These are phyloP conservation scores for Saccharum officinarum DNA, from an alignment of 176 grass and related monocot species.

Conservation along the genomic window DNA sequence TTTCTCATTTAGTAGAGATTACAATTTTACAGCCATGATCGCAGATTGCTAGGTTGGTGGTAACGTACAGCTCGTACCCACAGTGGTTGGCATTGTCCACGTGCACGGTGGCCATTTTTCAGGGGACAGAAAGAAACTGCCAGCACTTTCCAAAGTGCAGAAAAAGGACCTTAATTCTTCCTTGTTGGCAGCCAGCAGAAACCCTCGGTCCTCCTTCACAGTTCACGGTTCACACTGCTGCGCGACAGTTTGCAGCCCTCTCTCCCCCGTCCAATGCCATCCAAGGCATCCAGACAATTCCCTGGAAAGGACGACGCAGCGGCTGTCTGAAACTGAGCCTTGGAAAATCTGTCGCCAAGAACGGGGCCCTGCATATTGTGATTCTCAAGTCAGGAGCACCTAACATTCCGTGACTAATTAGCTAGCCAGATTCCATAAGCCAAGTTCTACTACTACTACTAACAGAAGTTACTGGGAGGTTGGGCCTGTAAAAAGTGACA, in stretches of 20 bases:
- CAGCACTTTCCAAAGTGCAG: not conserved
- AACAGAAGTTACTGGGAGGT: no score
- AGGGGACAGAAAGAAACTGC: not conserved
- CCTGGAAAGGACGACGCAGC: slow-evolving; percentile 30
- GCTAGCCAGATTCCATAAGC: slow-evolving; percentile 34
- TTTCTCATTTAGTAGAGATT: no score
- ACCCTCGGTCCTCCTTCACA: not conserved
- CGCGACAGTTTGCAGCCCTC: not conserved
- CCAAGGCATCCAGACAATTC: slow-evolving; percentile 15
- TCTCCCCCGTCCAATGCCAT: slow-evolving; percentile 38
- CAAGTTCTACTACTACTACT: not conserved
- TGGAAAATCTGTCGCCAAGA: slow-evolving; percentile 36
- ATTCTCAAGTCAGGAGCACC: slow-evolving; percentile 26
- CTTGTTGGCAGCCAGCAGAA: not conserved
- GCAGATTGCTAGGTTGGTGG: not conserved
- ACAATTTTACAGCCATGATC: no score
- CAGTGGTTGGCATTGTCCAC: not conserved
- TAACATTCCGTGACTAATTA: not conserved
- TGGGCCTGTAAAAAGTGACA: no score
- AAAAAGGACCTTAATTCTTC: not conserved
- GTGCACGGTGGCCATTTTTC: not conserved
- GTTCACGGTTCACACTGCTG: not conserved
- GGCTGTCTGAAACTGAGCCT: not conserved
- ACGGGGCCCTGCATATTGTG: slow-evolving; percentile 7
- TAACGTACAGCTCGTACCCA: not conserved